Base-by-base conservation (phyloP, 139 green algal genomes). In the Tetradesmus lagerheimii region DNA sequence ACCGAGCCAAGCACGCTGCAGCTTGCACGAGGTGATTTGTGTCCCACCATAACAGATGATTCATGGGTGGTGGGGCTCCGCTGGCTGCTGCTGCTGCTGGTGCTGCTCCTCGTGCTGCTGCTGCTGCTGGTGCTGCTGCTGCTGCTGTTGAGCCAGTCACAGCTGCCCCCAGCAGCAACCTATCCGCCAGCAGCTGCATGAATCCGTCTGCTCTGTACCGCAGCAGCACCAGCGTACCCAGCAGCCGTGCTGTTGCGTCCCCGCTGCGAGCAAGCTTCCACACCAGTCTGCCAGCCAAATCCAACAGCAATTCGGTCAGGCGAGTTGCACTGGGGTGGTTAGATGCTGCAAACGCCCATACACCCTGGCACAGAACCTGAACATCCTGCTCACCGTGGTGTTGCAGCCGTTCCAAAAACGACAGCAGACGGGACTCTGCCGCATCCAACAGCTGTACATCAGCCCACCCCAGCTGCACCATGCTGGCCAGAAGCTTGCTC, bases 311-410 rank as follows among this genome's bases (percentile, higher is more conserved):
- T 11, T 78, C 67, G 5, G 39, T 15, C 0, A 38, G n/a, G n/a
- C 67, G 39, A 23, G 31, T 11, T 37, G 67, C 67, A 78, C 67
- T 18, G n/a, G n/a, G 67, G n/a, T 78, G 67, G 67, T 39, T 78
- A 9, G 76, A n/a, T 25, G 37, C 38, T 9, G 83, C 83, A 66
- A 79, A 80, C 4, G 64, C 83, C 83, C 62, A 80, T 15, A 88
- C 83, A 2, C 83, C 83, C 9, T 88, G 62, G 41, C 37, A 64
- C 23, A 80, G 27, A 0, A 64, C 64, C 64, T 81, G 62, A 23
- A 88, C 43, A 31, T 31, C 57, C 20, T 71, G 3, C 57, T 71
- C 57, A 23, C 31, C 31, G 27, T 62, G 31, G 1, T 8, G 29
- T n/a, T 18, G 16, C 3, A 2, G 34, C 39, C 12, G 20, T 43